Evolutionary conservation across 1,284 basidiomycete genomes (phyloP), one percentile per base, ranked within the genome.

Genomic region (Ceratobasidium sp.): DNA sequence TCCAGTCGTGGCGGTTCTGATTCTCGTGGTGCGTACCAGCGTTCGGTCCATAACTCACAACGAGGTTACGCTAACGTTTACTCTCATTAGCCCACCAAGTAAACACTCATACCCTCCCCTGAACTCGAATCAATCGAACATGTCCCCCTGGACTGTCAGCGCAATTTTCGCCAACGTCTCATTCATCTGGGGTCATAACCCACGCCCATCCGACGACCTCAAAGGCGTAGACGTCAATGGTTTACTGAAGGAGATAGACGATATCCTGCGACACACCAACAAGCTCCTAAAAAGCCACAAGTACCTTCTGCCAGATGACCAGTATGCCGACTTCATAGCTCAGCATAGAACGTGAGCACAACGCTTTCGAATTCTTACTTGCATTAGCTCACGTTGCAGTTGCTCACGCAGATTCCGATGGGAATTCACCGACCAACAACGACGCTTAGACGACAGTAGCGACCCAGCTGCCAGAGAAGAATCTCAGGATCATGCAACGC

Each of bases 61-160:
- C n/a, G n/a, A n/a, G n/a, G n/a, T n/a, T n/a, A n/a, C n/a, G n/a
- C n/a, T n/a, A n/a, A n/a, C n/a, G n/a, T n/a, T n/a, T n/a, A n/a
- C n/a, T n/a, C n/a, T n/a, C n/a, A n/a, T n/a, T n/a, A n/a, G n/a
- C n/a, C n/a, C n/a, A n/a, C n/a, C n/a, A n/a, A n/a, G n/a, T n/a
- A n/a, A n/a, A n/a, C n/a, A n/a, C n/a, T n/a, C n/a, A n/a, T n/a
- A n/a, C n/a, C n/a, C n/a, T n/a, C n/a, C n/a, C n/a, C n/a, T n/a
- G n/a, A n/a, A n/a, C 44, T 46, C 44, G 13, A 46, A 46, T 46
- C 13, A 13, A 46, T 6, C 44, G 13, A 46, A 46, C 44, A 67
- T 67, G 64, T 13, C 64, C 42, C 12, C 39, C n/a, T 67, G 64
- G 64, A 67, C 40, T 44, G n/a, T 67, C 26, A 51, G 64, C 20